These are phyloP conservation scores for Zizania palustris DNA, from an alignment of 202 grass and related monocot species.

Conservation along the genomic window DNA sequence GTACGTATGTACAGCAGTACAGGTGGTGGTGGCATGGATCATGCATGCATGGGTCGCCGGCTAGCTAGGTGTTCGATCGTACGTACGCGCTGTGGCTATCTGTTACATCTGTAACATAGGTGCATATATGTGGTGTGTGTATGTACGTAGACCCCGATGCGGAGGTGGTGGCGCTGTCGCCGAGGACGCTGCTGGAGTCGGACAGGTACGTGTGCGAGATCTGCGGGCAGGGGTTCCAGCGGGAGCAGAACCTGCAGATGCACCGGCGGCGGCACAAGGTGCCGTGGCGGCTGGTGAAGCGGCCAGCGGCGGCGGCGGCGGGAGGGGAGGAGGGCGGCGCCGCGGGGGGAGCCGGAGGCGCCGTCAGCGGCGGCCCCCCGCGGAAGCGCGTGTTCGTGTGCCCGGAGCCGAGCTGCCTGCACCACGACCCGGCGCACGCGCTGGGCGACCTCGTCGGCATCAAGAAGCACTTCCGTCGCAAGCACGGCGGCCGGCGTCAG, in stretches of 20 bases:
- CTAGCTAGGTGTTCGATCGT: neutral
- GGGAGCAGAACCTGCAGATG: conserved; percentile 99
- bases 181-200: conserved; percentile 91
- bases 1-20: neutral
- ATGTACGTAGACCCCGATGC: conserved; percentile 73
- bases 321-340: neutral
- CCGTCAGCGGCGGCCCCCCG: neutral
- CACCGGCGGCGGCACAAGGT: conserved; percentile 98
- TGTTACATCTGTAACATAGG: neutral
- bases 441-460: conserved; percentile 98
- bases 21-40: neutral
- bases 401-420: conserved; percentile 93
- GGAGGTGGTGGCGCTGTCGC: conserved; percentile 94
- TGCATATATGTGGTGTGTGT: neutral
- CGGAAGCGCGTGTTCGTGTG: conserved; percentile 91
- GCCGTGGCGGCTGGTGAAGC: conserved; percentile 81
- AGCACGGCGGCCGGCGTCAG: conserved; percentile 88
- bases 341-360: neutral
- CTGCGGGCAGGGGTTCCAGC: conserved; percentile 94
- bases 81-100: neutral
- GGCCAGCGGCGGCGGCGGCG: conserved; percentile 42
- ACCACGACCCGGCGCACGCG: conserved; percentile 92
- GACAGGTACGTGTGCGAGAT: conserved; percentile 98
- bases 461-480: conserved; percentile 98
- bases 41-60: too few species aligned